phyloP scores from a whole-genome alignment of 2,329 filamentous ascomycete species.

The Sporothrix pseudoabietina region DNA sequence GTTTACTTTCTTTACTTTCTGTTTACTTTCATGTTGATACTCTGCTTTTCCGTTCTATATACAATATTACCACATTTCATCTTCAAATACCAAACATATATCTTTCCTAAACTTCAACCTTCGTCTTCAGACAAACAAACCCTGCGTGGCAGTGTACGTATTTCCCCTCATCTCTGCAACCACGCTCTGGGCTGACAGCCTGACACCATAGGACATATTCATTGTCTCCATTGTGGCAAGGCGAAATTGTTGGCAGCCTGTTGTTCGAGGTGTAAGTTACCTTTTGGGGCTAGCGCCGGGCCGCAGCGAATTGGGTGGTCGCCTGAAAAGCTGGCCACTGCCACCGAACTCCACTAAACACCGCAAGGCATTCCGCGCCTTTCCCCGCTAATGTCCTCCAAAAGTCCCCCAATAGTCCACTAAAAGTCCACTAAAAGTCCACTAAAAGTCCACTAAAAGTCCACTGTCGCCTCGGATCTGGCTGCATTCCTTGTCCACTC shows the following conservation, averaged over 20 bases:
- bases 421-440: background rate
- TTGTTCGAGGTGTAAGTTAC: slow-evolving; percentile 3
- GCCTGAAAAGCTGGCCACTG: background rate
- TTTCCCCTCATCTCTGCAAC: background rate
- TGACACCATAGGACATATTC: too few relatives aligned
- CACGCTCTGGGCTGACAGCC: background rate
- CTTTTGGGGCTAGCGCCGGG: slow-evolving; percentile 3
- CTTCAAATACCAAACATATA: too few relatives aligned
- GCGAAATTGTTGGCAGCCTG: background rate
- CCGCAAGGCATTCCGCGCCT: background rate
- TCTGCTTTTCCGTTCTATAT: background rate
- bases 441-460: background rate
- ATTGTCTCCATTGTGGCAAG: background rate
- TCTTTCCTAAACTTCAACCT: background rate
- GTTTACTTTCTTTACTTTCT: background rate
- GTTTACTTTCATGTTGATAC: background rate
- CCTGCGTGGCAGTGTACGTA: background rate
- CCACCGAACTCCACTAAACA: background rate
- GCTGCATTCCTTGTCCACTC: background rate
- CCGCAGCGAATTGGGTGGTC: background rate
- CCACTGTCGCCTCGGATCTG: background rate
- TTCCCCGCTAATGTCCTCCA: background rate
- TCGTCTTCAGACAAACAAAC: background rate
- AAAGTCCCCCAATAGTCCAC: background rate
- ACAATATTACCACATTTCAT: background rate